These are phyloP conservation scores for Kazachstania martiniae DNA, from an alignment of 805 yeast species.

Conservation along the genomic window DNA sequence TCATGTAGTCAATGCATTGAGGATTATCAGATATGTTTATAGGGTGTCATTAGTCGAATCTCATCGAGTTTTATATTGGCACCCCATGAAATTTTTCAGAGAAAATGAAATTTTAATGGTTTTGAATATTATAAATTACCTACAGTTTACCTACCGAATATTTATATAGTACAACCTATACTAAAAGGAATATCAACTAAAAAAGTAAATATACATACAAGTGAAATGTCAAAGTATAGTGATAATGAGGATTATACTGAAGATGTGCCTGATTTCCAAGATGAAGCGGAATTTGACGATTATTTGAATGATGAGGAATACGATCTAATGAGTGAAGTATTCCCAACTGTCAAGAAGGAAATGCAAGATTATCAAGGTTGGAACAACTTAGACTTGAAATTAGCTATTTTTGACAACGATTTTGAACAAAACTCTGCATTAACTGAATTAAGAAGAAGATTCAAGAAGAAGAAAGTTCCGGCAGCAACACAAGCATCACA, in stretches of 20 bases:
- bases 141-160: no score
- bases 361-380: conserved; percentile 34
- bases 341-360: conserved; percentile 34
- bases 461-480: conserved; percentile 19
- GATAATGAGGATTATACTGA: conserved; percentile 24
- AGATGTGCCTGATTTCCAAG: conserved; percentile 26
- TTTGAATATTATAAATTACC: no score
- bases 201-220: neutral
- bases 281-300: conserved; percentile 32
- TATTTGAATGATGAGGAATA: conserved; percentile 29
- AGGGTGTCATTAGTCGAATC: neutral
- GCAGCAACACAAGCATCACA: neutral
- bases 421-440: conserved; percentile 38
- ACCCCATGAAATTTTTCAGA: neutral
- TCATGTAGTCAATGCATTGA: no score
- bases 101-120: no score
- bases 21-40: no score
- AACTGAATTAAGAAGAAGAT: conserved; percentile 27
- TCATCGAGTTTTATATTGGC: neutral
- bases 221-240: conserved; percentile 12
- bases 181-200: neutral
- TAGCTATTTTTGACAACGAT: conserved; percentile 41
- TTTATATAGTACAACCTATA: neutral
- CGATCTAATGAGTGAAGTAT: conserved; percentile 33
- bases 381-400: conserved; percentile 36